phyloP scores from a whole-genome alignment of 2,329 filamentous ascomycete genomes.

The Claviceps sorghi region DNA sequence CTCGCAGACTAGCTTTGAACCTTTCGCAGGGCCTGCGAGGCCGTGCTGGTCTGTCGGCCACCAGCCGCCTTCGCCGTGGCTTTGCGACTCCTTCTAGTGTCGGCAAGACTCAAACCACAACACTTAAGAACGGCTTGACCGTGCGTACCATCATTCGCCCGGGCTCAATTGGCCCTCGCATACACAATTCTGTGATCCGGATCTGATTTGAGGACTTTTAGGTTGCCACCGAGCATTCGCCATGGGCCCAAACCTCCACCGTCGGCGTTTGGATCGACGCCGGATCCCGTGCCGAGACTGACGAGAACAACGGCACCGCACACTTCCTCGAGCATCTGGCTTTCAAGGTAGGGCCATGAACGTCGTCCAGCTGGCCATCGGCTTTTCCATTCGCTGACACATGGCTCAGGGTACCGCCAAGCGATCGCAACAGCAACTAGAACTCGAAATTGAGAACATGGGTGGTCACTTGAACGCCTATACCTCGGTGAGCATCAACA shows the following conservation, averaged over 20 bases:
- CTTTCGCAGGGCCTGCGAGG: conserved; percentile 79
- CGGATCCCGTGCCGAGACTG: conserved; percentile 92
- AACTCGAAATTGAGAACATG: conserved; percentile 99
- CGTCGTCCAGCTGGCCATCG: neutral
- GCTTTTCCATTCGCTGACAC: neutral
- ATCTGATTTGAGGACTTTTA: conserved; percentile 26
- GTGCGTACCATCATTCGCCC: conserved; percentile 34
- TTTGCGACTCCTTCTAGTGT: conserved; percentile 74
- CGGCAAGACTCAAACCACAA: conserved; percentile 88
- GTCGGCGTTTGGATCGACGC: conserved; percentile 99
- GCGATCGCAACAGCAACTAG: conserved; percentile 90
- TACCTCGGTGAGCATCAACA: conserved; percentile 65
- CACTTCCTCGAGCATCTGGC: conserved; percentile 99
- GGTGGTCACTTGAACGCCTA: conserved; percentile 98
- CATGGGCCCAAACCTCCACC: conserved; percentile 94
- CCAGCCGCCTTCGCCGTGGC: conserved; percentile 65
- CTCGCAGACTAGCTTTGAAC: conserved; percentile 91
- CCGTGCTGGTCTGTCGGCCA: conserved; percentile 68
- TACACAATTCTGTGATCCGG: conserved; percentile 8
- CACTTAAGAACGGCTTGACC: conserved; percentile 92
- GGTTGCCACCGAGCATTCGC: conserved; percentile 97
- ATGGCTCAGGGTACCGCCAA: conserved; percentile 65
- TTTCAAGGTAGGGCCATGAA: conserved; percentile 69
- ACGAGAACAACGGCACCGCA: conserved; percentile 96
- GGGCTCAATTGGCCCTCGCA: conserved; percentile 24